These are phyloP conservation scores for Pichia sp. DNA, from an alignment of 1,139 yeast genomes.

Conservation along the genomic window DNA sequence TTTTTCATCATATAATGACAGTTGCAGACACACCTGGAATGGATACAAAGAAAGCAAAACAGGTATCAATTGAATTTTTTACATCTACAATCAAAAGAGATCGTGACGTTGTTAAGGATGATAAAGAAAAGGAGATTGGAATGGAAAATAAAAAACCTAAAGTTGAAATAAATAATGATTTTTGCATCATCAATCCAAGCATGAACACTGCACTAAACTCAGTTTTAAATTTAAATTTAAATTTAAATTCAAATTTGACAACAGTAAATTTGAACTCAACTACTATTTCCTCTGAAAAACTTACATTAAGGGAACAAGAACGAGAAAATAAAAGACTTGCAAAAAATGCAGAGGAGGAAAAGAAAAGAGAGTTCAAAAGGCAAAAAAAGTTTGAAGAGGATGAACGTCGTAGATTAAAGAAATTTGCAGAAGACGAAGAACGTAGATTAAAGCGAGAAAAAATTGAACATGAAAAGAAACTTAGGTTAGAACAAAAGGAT, in stretches of 20 bases:
- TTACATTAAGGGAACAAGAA: slow-evolving; percentile 14
- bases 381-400: slow-evolving; percentile 18
- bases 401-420: slow-evolving; percentile 26
- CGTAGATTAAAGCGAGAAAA: slow-evolving; percentile 24
- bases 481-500: slow-evolving; percentile 28
- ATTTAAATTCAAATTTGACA: neutral
- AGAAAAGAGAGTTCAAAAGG: slow-evolving; percentile 10
- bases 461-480: slow-evolving; percentile 23
- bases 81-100: neutral
- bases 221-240: neutral
- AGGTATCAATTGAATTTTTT: slow-evolving; percentile 3
- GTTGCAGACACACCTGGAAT: neutral
- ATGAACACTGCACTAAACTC: neutral
- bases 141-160: neutral
- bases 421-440: slow-evolving; percentile 26
- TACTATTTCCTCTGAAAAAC: slow-evolving; percentile 8
- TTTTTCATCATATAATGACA: neutral
- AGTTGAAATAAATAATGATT: neutral
- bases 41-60: neutral
- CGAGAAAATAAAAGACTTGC: slow-evolving; percentile 7
- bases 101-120: neutral
- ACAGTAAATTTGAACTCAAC: neutral
- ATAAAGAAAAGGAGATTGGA: neutral
- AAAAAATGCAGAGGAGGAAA: slow-evolving; percentile 12
- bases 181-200: neutral